Base-by-base conservation (phyloP, 1,139 yeast genomes). In the Suhomyces terraborum region DNA sequence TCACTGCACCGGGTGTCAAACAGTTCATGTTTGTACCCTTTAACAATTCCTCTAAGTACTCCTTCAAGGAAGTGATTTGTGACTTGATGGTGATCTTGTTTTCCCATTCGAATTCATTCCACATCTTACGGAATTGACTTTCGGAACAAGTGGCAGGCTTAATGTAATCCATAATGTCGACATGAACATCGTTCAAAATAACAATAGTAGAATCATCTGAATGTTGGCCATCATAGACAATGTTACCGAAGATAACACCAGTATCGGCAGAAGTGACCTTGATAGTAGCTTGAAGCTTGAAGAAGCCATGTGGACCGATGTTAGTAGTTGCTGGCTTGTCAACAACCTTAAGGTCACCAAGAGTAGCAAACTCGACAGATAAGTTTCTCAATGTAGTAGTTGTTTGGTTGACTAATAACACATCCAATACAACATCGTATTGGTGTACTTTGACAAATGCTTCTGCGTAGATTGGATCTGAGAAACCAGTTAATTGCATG, bases 71-170 rank as follows among this genome's bases (percentile, higher is more conserved):
- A 32, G 78, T 67, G 55, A 84, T 75, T 42, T 73, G 75, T 3
- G 95, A 82, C 55, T 86, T 84, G 60, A 94, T 87, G 48, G 93
- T 87, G 58, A 94, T 93, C 72, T 94, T 94, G 70, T 94, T 94
- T 67, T 94, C 99, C 99, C 99, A 94, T 69, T 94, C 99, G 62
- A 94, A 94, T 64, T 91, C 98, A 62, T 89, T 88, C 99, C 99
- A 94, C 98, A 91, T 91, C 56, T 83, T 80, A 58, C 98, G 87
- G 87, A 94, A 94, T 53, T 80, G 85, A 38, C 83, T 80, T 65
- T 93, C 98, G 13, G 89, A 72, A 64, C 96, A 88, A 20, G 80
- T 77, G 10, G 96, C 95, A 18, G 98, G 98, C 62, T 88, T 88
- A 63, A 94, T 91, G 69, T 94, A 94, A 66, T 93, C 98, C 93